Evolutionary conservation across 1,284 basidiomycete species (phyloP).

Genomic region (Ceratobasidium sp.): DNA sequence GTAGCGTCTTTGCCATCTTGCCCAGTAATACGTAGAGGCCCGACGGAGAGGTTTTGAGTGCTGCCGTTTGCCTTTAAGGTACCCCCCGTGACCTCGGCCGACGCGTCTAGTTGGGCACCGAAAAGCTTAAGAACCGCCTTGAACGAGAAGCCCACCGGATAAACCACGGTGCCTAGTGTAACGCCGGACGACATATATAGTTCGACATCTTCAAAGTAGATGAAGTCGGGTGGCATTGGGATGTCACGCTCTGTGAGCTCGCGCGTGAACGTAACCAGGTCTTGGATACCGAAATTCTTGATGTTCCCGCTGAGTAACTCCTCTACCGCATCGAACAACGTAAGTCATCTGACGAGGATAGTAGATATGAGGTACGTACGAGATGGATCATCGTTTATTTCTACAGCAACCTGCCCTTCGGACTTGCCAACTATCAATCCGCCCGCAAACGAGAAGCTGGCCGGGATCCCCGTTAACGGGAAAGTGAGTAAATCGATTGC

Average conservation of each 20-base stretch:
- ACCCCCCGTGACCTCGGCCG: neutral
- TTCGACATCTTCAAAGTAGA: conserved; percentile 8
- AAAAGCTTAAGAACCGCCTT: neutral
- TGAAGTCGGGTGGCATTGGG: neutral
- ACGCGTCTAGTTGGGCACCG: neutral
- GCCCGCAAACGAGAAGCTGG: conserved; percentile 1
- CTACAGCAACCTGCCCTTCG: conserved; percentile 2
- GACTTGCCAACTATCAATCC: conserved; percentile 1
- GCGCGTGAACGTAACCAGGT: conserved; percentile 1
- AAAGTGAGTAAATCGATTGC: neutral
- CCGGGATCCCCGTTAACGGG: neutral
- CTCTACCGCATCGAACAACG: neutral
- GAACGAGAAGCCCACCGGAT: conserved; percentile 10
- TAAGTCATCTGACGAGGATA: neutral
- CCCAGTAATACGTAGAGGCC: neutral
- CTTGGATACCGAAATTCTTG: neutral
- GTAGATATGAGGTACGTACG: neutral
- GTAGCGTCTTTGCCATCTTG: neutral
- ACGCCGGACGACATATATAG: conserved; percentile 19
- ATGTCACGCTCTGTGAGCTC: neutral
- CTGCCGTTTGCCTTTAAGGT: neutral
- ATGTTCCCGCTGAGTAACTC: neutral
- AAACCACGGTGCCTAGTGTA: conserved; percentile 5
- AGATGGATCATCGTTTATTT: neutral
- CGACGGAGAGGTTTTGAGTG: conserved; percentile 5